Evolutionary conservation across 768 basidiomycete genomes (phyloP).

Genomic region (Terana coerulea): DNA sequence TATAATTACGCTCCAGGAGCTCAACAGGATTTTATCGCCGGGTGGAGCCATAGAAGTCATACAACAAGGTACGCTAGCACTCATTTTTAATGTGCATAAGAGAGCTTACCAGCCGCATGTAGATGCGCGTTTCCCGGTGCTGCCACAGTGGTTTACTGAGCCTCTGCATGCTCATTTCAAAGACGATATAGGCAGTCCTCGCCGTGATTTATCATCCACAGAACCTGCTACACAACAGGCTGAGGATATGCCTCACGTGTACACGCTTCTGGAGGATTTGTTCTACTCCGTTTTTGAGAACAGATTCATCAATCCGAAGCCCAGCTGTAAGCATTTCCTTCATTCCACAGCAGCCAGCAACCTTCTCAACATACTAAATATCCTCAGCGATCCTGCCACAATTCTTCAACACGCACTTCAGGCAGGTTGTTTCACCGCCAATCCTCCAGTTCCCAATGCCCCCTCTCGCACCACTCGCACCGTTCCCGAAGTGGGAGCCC

Average conservation of each 20-base stretch:
- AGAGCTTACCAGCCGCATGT: neutral
- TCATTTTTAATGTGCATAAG: neutral
- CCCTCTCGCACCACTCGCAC: conserved; percentile 53
- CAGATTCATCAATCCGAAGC: conserved; percentile 65
- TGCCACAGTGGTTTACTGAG: conserved; percentile 71
- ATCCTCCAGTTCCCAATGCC: conserved; percentile 64
- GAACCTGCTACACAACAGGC: conserved; percentile 28
- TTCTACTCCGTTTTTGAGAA: conserved; percentile 61
- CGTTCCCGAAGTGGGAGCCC: conserved; percentile 23
- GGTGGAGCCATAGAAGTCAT: conserved; percentile 68
- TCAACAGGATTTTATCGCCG: conserved; percentile 61
- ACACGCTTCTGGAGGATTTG: conserved; percentile 67
- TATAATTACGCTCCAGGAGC: conserved; percentile 58
- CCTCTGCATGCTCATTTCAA: conserved; percentile 45
- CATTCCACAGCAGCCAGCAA: no score
- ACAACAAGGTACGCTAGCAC: conserved; percentile 54
- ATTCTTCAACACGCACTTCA: conserved; percentile 65
- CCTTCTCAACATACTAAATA: no score
- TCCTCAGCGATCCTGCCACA: conserved; percentile 63
- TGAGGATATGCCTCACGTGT: conserved; percentile 57
- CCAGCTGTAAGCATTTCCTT: conserved; percentile 46
- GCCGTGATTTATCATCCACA: no score
- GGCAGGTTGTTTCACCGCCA: conserved; percentile 56
- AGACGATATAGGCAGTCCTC: conserved; percentile 37
- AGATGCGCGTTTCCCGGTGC: conserved; percentile 68